Percentiles rank a stretch among this genome's conserved stretches.
Conservation (phyloP, 2,329 filamentous ascomycete species). For the Cordyceps tenuipes region DNA sequence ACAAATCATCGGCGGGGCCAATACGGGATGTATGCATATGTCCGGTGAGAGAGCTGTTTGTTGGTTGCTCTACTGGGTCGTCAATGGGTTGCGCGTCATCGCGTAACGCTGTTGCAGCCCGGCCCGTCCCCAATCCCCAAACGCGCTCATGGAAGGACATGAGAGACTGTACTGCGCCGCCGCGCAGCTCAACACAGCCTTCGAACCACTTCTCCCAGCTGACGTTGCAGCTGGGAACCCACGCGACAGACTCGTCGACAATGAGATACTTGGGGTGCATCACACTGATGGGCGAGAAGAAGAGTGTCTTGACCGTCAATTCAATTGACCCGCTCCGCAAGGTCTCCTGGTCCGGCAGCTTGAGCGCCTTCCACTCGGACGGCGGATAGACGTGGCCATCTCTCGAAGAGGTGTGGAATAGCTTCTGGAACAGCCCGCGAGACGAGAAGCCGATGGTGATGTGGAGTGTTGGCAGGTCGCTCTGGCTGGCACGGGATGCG, state of each 20-base stretch:
- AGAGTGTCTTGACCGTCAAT: constrained; percentile 65
- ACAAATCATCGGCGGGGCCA: constrained; percentile 3
- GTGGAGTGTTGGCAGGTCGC: constrained; percentile 33
- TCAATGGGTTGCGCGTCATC: neutral
- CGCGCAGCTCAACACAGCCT: constrained; percentile 60
- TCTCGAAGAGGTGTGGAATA: constrained; percentile 59
- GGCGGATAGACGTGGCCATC: constrained; percentile 54
- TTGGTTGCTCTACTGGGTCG: neutral
- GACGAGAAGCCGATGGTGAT: constrained; percentile 73
- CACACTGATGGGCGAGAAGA: constrained; percentile 73
- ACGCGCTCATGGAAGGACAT: constrained; percentile 58
- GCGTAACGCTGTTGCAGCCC: neutral
- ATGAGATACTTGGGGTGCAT: constrained; percentile 82
- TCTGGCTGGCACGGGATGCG: constrained; percentile 23
- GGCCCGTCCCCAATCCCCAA: constrained; percentile 43
- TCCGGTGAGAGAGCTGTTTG: neutral
- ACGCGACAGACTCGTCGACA: constrained; percentile 57
- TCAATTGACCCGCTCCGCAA: constrained; percentile 54
- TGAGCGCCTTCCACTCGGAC: constrained; percentile 53
- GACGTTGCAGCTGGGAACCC: constrained; percentile 73
- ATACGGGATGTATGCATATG: neutral
- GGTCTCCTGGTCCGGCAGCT: constrained; percentile 48
- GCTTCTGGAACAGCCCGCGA: constrained; percentile 61
- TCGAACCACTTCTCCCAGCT: constrained; percentile 88
- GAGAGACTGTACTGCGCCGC: constrained; percentile 53